Evolutionary conservation across 2,329 filamentous ascomycete genomes (phyloP), one percentile per base, ranked within the genome.

Genomic region (Cladophialophora chaetospira): DNA sequence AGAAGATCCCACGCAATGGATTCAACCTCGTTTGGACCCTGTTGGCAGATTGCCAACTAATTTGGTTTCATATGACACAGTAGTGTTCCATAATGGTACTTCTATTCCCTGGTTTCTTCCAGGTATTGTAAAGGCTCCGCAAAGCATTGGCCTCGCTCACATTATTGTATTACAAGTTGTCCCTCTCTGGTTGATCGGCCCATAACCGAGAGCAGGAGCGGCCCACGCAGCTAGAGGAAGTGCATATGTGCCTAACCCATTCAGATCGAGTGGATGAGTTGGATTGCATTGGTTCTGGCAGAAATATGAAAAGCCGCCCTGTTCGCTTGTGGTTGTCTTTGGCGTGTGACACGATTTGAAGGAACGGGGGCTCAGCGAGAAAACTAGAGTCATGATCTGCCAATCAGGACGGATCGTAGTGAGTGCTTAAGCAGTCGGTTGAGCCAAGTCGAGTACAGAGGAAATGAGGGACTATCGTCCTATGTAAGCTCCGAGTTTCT

Each of bases 261-360:
- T 17, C 25, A 25, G 35, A 36, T 43, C 38, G 36, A 35, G 44
- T 45, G 42, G 42, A 36, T 43, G 49, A 47, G 43, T 15, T 47
- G 55, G 33, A 58, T 45, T 40, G 38, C 50, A 53, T 54, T 52
- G 50, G 44, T 42, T 35, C 36, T 58, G 29, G 50, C 43, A 46
- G 45, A n/a, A n/a, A n/a, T 50, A 33, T 40, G 58, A 53, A 48
- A 33, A 38, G 38, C 46, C 46, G 31, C 31, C 49, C 48, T 54
- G 36, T 58, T 57, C 43, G 53, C 52, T 55, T 49, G 42, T 19
- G 21, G 51, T 47, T 48, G 45, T 57, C 38, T 46, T 40, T 60
- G 53, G 60, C 57, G 35, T 52, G 60, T 62, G 57, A 62, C 60
- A 62, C 60, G 35, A 40, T 47, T 48, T 60, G 60, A 59, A 53